A percentile compares a stretch with the other conserved stretches of the same genome.
Conservation (phyloP, 495 filamentous ascomycete genomes). For the Amphirosellinia nigrospora region DNA sequence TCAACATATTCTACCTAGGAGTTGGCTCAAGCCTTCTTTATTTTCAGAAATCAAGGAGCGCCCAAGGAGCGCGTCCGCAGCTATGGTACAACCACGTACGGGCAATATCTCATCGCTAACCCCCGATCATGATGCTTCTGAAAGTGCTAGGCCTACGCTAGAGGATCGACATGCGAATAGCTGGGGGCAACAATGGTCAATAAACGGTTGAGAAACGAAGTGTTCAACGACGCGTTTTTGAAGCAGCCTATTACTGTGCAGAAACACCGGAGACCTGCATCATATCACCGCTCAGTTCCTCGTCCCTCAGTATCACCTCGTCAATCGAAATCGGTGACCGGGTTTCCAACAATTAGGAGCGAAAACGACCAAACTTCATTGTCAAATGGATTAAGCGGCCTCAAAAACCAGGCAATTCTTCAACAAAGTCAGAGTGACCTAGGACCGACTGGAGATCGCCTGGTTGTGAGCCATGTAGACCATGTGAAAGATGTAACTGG, state of each 20-base stretch:
- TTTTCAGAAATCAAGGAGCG: slow-evolving; percentile 32
- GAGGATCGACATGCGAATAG: slow-evolving; percentile 66
- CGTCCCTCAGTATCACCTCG: slow-evolving; percentile 46
- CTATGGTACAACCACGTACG: slow-evolving; percentile 29
- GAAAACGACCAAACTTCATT: slow-evolving; percentile 9
- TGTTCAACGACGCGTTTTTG: slow-evolving; percentile 91
- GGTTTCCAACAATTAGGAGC: slow-evolving; percentile 14
- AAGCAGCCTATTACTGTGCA: slow-evolving; percentile 73
- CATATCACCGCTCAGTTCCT: slow-evolving; percentile 64
- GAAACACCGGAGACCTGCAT: slow-evolving; percentile 60
- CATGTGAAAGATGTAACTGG: slow-evolving; percentile 56
- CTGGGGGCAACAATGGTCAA: slow-evolving; percentile 97
- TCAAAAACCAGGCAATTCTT: slow-evolving; percentile 26
- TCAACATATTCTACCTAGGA: slow-evolving; percentile 89
- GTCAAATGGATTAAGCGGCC: slow-evolving; percentile 16
- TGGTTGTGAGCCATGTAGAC: slow-evolving; percentile 24
- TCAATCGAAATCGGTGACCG: slow-evolving; percentile 2
- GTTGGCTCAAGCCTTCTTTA: slow-evolving; percentile 61
- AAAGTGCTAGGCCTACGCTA: slow-evolving; percentile 45
- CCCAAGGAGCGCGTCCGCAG: slow-evolving; percentile 47
- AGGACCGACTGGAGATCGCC: slow-evolving; percentile 22
- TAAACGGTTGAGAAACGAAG: slow-evolving; percentile 83
- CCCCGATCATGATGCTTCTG: slow-evolving; percentile 1
- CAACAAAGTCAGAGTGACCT: slow-evolving; percentile 45
- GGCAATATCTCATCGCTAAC: slow-evolving; percentile 18